Evolutionary conservation across 495 filamentous ascomycete species (phyloP).

Genomic region (Staphylotrichum longicolle): DNA sequence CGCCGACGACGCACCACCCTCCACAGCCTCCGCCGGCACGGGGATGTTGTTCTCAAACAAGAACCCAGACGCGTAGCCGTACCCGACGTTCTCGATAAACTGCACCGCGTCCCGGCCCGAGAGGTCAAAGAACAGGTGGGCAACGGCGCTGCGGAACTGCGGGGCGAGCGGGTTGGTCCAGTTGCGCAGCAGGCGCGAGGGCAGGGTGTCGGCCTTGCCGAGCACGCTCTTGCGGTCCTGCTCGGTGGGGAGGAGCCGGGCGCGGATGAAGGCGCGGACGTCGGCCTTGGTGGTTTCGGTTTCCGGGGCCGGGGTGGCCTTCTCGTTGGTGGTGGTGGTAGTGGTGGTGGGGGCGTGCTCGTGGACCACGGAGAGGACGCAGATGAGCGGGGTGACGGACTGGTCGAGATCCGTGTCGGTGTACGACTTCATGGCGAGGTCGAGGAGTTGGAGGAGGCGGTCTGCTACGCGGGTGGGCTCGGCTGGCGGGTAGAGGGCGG

Average conservation of each 20-base stretch:
- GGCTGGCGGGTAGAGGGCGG: conserved; percentile 64
- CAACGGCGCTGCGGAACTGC: conserved; percentile 70
- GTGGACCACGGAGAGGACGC: conserved; percentile 67
- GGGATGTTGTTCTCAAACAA: conserved; percentile 76
- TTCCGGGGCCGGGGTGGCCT: not conserved
- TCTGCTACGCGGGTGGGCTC: conserved; percentile 62
- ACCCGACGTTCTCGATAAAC: conserved; percentile 80
- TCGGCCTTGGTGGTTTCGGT: not conserved
- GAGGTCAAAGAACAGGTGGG: conserved; percentile 79
- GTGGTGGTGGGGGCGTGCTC: conserved; percentile 62
- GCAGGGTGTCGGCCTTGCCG: conserved; percentile 68
- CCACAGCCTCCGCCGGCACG: conserved; percentile 64
- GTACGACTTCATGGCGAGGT: conserved; percentile 60
- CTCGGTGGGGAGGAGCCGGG: conserved; percentile 71
- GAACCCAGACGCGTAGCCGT: conserved; percentile 89
- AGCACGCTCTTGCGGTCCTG: conserved; percentile 74
- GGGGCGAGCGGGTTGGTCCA: conserved; percentile 69
- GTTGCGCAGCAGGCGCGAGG: conserved; percentile 76
- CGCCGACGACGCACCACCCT: conserved; percentile 30
- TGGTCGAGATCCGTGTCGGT: conserved; percentile 65
- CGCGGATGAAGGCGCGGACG: conserved; percentile 61
- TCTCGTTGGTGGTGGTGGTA: not conserved
- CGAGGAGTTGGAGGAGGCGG: conserved; percentile 70
- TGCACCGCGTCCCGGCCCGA: conserved; percentile 69
- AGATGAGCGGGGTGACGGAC: conserved; percentile 65